A percentile compares a stretch with the other conserved stretches of the same genome.
These are phyloP conservation scores for Porogramme epimiltina DNA, from an alignment of 1,284 basidiomycete species.

Conservation along the genomic window DNA sequence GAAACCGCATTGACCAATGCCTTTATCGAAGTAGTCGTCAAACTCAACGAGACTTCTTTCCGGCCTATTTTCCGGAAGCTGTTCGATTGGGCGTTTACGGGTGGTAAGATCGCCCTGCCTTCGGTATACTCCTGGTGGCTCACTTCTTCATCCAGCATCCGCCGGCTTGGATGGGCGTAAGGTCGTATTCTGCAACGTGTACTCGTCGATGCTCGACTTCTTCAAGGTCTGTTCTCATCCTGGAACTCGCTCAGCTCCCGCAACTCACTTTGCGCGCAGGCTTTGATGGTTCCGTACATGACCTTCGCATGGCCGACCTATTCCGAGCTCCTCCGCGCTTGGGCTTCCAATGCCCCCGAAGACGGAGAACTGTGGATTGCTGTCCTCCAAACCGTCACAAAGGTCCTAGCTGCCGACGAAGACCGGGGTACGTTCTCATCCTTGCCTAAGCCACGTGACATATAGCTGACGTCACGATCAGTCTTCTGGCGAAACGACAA, in stretches of 20 bases:
- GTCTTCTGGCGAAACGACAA: conserved; percentile 90
- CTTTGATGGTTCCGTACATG: conserved; percentile 91
- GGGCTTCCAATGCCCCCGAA: conserved; percentile 33
- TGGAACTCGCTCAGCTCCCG: not conserved
- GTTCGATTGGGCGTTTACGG: conserved; percentile 93
- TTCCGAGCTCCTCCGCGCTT: conserved; percentile 63
- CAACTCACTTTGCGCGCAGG: too few species aligned
- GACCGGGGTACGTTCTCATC: conserved; percentile 58
- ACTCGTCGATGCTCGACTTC: conserved; percentile 74
- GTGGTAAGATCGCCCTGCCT: conserved; percentile 28
- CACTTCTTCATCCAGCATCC: conserved; percentile 24
- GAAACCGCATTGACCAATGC: conserved; percentile 63
- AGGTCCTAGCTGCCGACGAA: conserved; percentile 81
- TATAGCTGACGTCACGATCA: conserved; percentile 29
- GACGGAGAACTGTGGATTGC: conserved; percentile 63
- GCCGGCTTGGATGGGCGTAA: conserved; percentile 41
- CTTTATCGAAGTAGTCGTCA: conserved; percentile 89
- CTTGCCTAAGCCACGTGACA: not conserved
- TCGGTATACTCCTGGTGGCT: not conserved
- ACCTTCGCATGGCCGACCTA: conserved; percentile 74
- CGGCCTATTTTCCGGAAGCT: conserved; percentile 89
- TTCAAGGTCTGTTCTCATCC: conserved; percentile 79
- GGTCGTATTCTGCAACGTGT: conserved; percentile 74
- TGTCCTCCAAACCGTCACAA: conserved; percentile 65
- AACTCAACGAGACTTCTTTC: conserved; percentile 93